Evolutionary conservation across 345 rosid species (phyloP), one percentile per base, ranked within the genome.

Genomic region (Corchorus capsularis): DNA sequence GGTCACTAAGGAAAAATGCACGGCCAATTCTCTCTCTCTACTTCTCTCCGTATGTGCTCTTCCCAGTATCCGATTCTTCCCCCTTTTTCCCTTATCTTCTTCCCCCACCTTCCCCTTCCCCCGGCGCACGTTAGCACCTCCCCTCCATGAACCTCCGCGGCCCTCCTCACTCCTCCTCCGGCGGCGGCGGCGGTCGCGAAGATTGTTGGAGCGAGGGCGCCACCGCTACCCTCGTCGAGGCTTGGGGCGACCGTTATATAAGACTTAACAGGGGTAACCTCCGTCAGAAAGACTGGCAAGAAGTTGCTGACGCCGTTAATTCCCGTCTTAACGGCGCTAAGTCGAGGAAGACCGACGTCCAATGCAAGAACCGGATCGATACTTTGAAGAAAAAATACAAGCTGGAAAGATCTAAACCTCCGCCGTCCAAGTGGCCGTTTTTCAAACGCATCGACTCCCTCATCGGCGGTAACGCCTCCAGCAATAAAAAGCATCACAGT

Each of bases 191-290:
- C 35, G 78, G 90, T 75, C 86, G 97, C 43, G 99, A 93, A 74
- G 98, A 96, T 81, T 93, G 97, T 82, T 96, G 99, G 99, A 90
- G 90, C 77, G 97, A 91, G 64, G 93, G 79, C 55, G 97, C 97
- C 20, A 93, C 96, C 43, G 84, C 73, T 41, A 87, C 90, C 32
- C 87, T 96, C 39, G 85, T 96, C 73, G 91, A 91, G 69, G 93
- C 93, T 5, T 96, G 99, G 98, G 97, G 98, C 7, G 85, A 85
- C 60, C 94, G 97, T 4, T 93, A 86, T 83, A 53, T 89, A 8
- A 81, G 86, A 59, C 92, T 91, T 68, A 92, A 91, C 91, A 83
- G 97, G 11, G 93, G 98, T 5, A 91, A 88, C 73, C 94, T 93
- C 82, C 89, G 96, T 6, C 98, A 89, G 73, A 89, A 87, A 79